A percentile compares a stretch with the other conserved stretches of the same genome.
Conservation (phyloP, 805 yeast species). For the Blastobotrys peoriensis region DNA sequence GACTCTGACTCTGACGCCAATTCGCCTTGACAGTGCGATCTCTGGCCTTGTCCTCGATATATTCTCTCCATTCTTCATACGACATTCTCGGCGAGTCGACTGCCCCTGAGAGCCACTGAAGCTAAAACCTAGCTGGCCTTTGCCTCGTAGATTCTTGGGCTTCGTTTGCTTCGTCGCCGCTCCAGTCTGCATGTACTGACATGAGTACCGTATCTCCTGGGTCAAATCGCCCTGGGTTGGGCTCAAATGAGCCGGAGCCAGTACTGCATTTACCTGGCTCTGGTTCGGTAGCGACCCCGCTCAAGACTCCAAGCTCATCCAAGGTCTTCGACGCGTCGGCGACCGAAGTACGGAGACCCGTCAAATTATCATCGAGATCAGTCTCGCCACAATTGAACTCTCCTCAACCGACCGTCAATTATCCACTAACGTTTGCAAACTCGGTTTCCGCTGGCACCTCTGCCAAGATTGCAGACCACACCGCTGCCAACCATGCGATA, state of each 20-base stretch:
- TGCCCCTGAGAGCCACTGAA: too few species aligned
- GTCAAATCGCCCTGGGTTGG: background rate
- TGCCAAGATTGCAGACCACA: slow-evolving; percentile 1
- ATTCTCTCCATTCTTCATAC: too few species aligned
- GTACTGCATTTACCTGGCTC: background rate
- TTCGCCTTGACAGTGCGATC: too few species aligned
- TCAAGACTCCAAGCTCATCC: background rate
- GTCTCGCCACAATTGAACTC: background rate
- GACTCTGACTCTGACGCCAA: too few species aligned
- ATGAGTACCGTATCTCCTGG: background rate
- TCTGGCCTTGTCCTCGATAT: too few species aligned
- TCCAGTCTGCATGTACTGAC: background rate
- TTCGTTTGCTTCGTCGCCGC: background rate
- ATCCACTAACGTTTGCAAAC: slow-evolving; percentile 21
- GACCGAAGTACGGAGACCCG: background rate
- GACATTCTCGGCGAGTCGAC: too few species aligned
- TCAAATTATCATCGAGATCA: background rate
- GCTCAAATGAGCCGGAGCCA: background rate
- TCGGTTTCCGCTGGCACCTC: slow-evolving; percentile 6
- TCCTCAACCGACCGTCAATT: slow-evolving; percentile 5
- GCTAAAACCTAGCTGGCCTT: too few species aligned
- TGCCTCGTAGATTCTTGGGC: background rate
- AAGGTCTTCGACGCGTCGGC: background rate
- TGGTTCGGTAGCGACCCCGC: background rate
- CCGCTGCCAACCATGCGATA: background rate